phyloP scores from a whole-genome alignment of 73 alveolate genomes.

The Blepharisma japonicum region DNA sequence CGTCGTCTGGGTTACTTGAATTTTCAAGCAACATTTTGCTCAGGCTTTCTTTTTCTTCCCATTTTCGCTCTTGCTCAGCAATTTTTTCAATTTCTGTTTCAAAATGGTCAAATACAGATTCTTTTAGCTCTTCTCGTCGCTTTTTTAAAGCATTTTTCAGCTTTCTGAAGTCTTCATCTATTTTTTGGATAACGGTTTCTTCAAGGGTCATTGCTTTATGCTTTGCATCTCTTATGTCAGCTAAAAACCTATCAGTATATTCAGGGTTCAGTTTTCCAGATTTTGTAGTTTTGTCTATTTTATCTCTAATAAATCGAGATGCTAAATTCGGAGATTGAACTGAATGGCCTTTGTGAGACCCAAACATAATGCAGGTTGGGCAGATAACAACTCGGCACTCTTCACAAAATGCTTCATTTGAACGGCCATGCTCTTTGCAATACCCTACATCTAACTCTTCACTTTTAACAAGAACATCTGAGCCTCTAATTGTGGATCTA shows the following conservation, averaged over 20 bases:
- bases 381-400: slow-evolving; percentile 39
- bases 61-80: neutral
- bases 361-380: slow-evolving; percentile 63
- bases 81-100: neutral
- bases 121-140: slow-evolving; percentile 8
- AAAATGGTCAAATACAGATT: slow-evolving; percentile 15
- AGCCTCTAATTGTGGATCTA: slow-evolving; percentile 25
- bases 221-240: slow-evolving; percentile 16
- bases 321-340: slow-evolving; percentile 54
- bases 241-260: slow-evolving; percentile 19
- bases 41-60: slow-evolving; percentile 25
- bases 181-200: neutral
- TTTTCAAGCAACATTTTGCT: neutral
- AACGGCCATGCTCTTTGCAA: neutral
- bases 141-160: neutral
- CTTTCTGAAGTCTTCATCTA: slow-evolving; percentile 10
- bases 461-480: neutral
- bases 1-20: neutral
- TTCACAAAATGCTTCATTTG: slow-evolving; percentile 32
- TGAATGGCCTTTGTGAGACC: slow-evolving; percentile 45
- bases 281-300: slow-evolving; percentile 46
- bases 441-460: slow-evolving; percentile 1
- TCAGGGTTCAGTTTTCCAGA: slow-evolving; percentile 31
- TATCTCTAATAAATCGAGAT: slow-evolving; percentile 43
- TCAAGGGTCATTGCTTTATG: neutral